Conservation (phyloP, 164 flowering plant species). For the Tetracentron sinense region DNA sequence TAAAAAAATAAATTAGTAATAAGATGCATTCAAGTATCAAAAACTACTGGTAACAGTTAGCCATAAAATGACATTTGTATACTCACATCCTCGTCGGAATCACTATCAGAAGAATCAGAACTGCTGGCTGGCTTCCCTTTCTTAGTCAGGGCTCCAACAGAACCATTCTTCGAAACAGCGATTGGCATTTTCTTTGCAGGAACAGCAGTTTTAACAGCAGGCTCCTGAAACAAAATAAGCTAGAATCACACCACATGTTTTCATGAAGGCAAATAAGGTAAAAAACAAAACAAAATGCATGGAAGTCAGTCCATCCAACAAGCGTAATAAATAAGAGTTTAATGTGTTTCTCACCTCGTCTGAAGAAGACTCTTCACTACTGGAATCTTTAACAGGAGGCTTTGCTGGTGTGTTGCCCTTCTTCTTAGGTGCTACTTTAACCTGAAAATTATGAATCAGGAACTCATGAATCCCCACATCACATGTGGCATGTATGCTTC, state of each 20-base stretch:
- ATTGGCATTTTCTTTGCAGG: conserved; percentile 15
- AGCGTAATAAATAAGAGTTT: no score
- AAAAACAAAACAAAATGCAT: no score
- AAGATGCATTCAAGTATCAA: no score
- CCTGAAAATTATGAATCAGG: neutral
- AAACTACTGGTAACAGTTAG: no score
- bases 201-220: conserved; percentile 10
- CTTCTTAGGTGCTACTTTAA: conserved; percentile 16
- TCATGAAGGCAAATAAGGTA: no score
- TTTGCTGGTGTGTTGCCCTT: neutral
- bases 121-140: conserved; percentile 25
- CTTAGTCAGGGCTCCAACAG: conserved; percentile 13
- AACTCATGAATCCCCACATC: conserved; percentile 7
- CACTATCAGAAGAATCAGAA: conserved; percentile 21
- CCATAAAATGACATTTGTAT: neutral
- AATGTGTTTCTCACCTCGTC: conserved; percentile 26
- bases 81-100: conserved; percentile 30
- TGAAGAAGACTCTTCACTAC: conserved; percentile 27
- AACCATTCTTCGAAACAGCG: conserved; percentile 26
- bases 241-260: no score
- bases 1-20: neutral
- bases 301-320: no score
- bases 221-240: conserved; percentile 23
- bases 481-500: no score
- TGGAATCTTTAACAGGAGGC: conserved; percentile 16